Base-by-base conservation (phyloP, 495 filamentous ascomycete species). In the Penicillium robsamsonii region DNA sequence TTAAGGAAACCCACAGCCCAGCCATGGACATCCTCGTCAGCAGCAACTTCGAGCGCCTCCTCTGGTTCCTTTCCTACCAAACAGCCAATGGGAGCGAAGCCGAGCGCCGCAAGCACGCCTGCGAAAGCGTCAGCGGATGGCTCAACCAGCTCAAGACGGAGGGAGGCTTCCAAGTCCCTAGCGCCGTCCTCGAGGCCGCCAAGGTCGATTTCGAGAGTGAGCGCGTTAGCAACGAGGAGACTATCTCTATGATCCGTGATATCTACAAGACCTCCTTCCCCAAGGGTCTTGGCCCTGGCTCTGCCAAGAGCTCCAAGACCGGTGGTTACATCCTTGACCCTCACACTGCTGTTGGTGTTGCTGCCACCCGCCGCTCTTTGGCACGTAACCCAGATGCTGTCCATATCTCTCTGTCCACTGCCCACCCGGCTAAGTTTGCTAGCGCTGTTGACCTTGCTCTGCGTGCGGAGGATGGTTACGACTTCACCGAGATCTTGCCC, bases 1-100 rank as follows among this genome's bases (percentile, higher is more conserved):
- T 53, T 30, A 90, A 90, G 71, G 93, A 94, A 70, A 97, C 94
- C 0, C 76, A 90, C 37, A 87, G 83, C 50, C 93, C 94, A 0
- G 94, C 94, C 18, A 98, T 98, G 94, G 94, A 97, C 69, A 97
- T 97, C 51, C 80, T 97, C 12, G 91, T 97, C 35, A 89, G 84
- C 51, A 91, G 87, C 70, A 98, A 98, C 79, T 97, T 98, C 70
- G 94, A 98, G 78, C 83, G 94, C 27, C 79, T 98, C 0, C 79
- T 98, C n/a, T 97, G 93, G 93, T 96, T 88, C 77, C 79, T 96
- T 11, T 38, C 35, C 15, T 38, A 85, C 90, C 2, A 85, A 87
- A 70, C 77, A 85, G 55, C 84, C 81, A 58, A 79, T 30, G 58
- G 64, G 15, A 56, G 64, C 9, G 65, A 75, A 10, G 66, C 35